Conservation (phyloP, 371 early-diverging fungal species). For the Modicella reniformis region DNA sequence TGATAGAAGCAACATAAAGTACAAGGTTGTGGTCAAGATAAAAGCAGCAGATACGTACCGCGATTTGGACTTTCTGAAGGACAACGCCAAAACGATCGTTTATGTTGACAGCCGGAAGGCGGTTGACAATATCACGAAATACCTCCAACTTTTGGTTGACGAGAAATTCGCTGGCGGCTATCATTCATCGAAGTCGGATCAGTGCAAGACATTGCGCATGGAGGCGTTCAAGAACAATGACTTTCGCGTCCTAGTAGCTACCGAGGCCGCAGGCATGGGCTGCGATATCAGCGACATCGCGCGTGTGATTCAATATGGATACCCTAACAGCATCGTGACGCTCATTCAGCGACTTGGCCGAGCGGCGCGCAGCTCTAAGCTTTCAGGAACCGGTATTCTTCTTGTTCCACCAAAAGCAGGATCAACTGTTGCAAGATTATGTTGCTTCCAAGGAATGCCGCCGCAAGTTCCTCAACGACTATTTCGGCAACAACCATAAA, state of each 20-base stretch:
- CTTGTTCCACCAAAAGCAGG: not conserved
- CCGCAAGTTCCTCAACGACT: not conserved
- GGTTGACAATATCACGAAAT: not conserved
- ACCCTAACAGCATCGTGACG: slow-evolving; percentile 1
- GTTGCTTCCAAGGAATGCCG: slow-evolving; percentile 13
- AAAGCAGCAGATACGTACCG: not conserved
- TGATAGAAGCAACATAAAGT: slow-evolving; percentile 13
- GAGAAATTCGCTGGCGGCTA: slow-evolving; percentile 5
- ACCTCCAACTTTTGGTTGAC: not conserved
- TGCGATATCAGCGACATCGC: slow-evolving; percentile 27
- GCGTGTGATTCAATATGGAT: slow-evolving; percentile 27
- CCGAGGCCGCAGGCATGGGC: slow-evolving; percentile 39
- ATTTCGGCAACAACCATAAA: slow-evolving; percentile 10
- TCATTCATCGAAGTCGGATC: slow-evolving; percentile 1
- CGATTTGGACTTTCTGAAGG: slow-evolving; percentile 9
- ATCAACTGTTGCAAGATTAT: not conserved
- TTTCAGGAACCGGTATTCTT: slow-evolving; percentile 2
- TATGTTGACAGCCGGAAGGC: slow-evolving; percentile 11
- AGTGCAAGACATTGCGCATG: not conserved
- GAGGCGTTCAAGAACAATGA: not conserved
- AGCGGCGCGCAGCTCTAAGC: slow-evolving; percentile 10
- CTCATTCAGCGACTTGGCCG: slow-evolving; percentile 26
- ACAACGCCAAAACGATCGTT: slow-evolving; percentile 21
- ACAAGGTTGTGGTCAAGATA: not conserved
- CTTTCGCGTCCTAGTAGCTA: slow-evolving; percentile 3